Conservation (phyloP, 306 rosid genomes). For the Glycyrrhiza uralensis region DNA sequence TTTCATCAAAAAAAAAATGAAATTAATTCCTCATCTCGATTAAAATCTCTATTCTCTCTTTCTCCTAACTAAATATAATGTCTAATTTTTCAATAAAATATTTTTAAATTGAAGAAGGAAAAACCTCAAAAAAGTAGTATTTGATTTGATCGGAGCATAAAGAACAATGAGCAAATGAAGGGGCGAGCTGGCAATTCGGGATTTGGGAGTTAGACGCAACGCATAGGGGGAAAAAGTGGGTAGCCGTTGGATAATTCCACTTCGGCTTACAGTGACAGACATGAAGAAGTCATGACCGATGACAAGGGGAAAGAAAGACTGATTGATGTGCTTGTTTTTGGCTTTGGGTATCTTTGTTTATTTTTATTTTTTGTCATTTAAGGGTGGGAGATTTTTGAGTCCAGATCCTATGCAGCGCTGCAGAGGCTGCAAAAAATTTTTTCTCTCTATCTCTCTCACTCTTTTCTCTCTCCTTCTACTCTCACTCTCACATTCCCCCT, state of each 20-base stretch:
- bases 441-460: no score
- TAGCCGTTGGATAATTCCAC: neutral
- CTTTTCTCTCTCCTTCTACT: no score
- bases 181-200: neutral
- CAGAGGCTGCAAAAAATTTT: no score
- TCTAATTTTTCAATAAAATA: no score
- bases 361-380: neutral
- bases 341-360: neutral
- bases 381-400: no score
- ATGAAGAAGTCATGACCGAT: neutral
- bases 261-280: neutral
- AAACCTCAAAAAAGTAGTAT: neutral
- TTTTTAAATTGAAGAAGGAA: neutral
- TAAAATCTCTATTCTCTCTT: no score
- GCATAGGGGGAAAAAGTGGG: neutral
- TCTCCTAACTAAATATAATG: no score
- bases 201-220: neutral
- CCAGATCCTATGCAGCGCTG: no score
- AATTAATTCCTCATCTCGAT: no score
- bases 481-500: no score
- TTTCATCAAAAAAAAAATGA: no score
- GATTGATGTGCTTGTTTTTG: constrained; percentile 12
- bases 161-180: neutral
- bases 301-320: constrained; percentile 4
- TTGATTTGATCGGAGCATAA: neutral